These are phyloP conservation scores for Puccinia hordei DNA, from an alignment of 1,284 basidiomycete genomes.

Conservation along the genomic window DNA sequence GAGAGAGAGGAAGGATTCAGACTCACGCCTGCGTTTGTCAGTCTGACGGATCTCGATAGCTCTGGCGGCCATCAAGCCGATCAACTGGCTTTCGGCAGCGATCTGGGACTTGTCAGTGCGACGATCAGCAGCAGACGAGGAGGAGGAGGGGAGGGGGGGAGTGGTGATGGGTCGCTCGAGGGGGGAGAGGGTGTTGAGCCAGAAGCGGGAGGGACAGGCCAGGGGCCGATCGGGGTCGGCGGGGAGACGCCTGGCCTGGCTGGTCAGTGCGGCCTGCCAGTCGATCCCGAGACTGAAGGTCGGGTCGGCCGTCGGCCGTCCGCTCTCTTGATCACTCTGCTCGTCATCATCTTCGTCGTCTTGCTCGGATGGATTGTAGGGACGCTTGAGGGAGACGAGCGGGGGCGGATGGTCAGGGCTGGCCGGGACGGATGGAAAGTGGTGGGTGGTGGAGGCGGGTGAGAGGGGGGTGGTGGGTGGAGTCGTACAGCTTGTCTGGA, in stretches of 20 bases:
- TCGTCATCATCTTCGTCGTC: background rate
- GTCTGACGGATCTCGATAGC: constrained; percentile 1
- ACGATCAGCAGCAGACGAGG: background rate
- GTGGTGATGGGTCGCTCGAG: background rate
- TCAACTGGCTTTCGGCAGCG: background rate
- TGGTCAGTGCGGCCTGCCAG: background rate
- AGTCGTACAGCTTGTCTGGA: background rate
- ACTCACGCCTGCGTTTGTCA: constrained; percentile 11
- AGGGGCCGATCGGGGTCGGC: background rate
- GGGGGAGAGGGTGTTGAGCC: background rate
- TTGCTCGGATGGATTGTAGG: background rate
- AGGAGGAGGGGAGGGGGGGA: background rate
- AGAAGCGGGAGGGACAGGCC: background rate
- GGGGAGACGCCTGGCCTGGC: no score
- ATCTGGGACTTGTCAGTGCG: no score
- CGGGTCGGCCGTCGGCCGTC: background rate
- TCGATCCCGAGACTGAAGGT: background rate
- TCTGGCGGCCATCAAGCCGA: background rate
- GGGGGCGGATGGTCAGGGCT: background rate
- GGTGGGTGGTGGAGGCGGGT: background rate
- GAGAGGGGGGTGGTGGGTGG: background rate
- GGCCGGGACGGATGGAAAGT: no score
- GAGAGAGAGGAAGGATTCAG: background rate
- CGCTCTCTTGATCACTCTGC: background rate
- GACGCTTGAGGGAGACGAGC: background rate